phyloP scores from a whole-genome alignment of 2,329 filamentous ascomycete species.

The Phaeophleospora eucalypticola region DNA sequence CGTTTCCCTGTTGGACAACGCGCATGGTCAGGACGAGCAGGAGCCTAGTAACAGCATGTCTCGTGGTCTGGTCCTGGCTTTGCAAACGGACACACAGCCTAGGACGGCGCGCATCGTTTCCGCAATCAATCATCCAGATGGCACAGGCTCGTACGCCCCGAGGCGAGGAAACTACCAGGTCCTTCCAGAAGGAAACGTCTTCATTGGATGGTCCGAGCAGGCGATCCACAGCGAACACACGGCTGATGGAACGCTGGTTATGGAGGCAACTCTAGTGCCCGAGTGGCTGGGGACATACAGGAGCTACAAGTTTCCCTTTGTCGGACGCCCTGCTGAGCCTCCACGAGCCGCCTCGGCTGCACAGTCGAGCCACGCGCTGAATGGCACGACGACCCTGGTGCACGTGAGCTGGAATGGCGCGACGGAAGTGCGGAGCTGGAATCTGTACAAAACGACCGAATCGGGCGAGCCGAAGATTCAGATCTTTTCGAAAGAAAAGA shows the following conservation, averaged over 20 bases:
- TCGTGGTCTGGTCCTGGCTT: slow-evolving; percentile 17
- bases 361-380: slow-evolving; percentile 6
- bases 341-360: slow-evolving; percentile 34
- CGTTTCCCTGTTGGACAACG: slow-evolving; percentile 51
- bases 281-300: slow-evolving; percentile 47
- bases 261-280: slow-evolving; percentile 37
- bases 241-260: slow-evolving; percentile 44
- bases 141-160: slow-evolving; percentile 41
- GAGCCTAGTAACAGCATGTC: slow-evolving; percentile 13
- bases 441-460: slow-evolving; percentile 16
- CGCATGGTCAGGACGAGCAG: slow-evolving; percentile 29
- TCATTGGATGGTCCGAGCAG: slow-evolving; percentile 48
- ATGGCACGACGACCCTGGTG: slow-evolving; percentile 28
- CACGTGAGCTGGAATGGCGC: slow-evolving; percentile 52
- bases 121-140: slow-evolving; percentile 15
- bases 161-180: slow-evolving; percentile 32
- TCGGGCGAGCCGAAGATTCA: slow-evolving; percentile 11
- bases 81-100: slow-evolving; percentile 11
- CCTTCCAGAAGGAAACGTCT: slow-evolving; percentile 49
- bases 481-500: slow-evolving; percentile 9
- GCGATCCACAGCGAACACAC: slow-evolving; percentile 35
- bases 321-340: slow-evolving; percentile 24
- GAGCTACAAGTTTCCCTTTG: slow-evolving; percentile 48
- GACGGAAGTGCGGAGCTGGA: slow-evolving; percentile 26
- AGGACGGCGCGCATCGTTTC: slow-evolving; percentile 11